A percentile compares a stretch with the other conserved stretches of the same genome.
Conservation (phyloP, 768 basidiomycete genomes). For the Boletus huronensis region DNA sequence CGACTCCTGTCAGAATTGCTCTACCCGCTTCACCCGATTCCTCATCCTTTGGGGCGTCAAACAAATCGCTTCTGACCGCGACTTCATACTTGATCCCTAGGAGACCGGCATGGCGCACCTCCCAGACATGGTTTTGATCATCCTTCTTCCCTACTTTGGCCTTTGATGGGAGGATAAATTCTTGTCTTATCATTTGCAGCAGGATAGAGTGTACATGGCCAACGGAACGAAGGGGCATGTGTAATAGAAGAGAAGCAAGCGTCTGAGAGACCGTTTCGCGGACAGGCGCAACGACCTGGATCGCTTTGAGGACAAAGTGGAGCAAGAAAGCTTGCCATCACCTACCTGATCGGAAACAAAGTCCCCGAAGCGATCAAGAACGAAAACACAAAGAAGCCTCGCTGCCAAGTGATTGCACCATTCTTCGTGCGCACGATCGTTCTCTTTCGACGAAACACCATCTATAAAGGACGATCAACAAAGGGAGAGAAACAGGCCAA, state of each 20-base stretch:
- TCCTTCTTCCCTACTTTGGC: conserved; percentile 32
- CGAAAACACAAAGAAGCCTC: conserved; percentile 83
- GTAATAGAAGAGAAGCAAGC: conserved; percentile 80
- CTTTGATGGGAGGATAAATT: conserved; percentile 51
- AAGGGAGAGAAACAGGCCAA: background rate
- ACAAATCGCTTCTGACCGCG: conserved; percentile 84
- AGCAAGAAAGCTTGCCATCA: background rate
- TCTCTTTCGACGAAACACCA: conserved; percentile 49
- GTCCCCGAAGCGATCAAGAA: conserved; percentile 97
- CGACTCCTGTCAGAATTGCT: conserved; percentile 71
- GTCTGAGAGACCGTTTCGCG: conserved; percentile 96
- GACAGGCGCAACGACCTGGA: conserved; percentile 87
- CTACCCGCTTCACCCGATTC: conserved; percentile 42
- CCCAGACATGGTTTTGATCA: conserved; percentile 75
- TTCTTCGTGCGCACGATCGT: conserved; percentile 65
- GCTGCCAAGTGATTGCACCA: conserved; percentile 91
- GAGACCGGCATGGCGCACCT: conserved; percentile 95
- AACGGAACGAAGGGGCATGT: conserved; percentile 82
- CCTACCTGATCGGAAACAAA: conserved; percentile 87
- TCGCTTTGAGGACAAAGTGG: background rate
- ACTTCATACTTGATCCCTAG: conserved; percentile 98
- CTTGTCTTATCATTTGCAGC: conserved; percentile 91
- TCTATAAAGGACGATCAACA: conserved; percentile 38
- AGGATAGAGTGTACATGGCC: conserved; percentile 79
- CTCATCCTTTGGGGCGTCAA: conserved; percentile 41